These are phyloP conservation scores for Rhizopogon salebrosus DNA, from an alignment of 768 basidiomycete genomes.

Conservation along the genomic window DNA sequence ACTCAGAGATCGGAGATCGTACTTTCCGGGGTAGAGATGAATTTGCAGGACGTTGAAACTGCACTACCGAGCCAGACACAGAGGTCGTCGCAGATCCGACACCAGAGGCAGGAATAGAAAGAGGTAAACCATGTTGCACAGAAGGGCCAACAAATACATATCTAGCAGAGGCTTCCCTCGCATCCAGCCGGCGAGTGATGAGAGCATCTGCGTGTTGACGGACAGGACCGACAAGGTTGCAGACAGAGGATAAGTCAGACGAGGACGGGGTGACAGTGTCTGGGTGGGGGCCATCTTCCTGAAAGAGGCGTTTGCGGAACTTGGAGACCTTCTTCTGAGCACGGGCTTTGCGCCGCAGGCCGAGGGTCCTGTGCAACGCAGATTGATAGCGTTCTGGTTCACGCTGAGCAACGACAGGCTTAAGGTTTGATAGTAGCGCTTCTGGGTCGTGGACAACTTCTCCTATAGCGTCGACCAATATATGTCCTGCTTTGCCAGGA, in stretches of 20 bases:
- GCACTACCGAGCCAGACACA: slow-evolving; percentile 17
- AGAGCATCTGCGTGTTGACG: slow-evolving; percentile 34
- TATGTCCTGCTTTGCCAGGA: slow-evolving; percentile 34
- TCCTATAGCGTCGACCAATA: slow-evolving; percentile 38
- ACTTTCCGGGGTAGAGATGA: slow-evolving; percentile 11
- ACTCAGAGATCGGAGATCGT: slow-evolving; percentile 15
- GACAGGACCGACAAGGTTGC: slow-evolving; percentile 17
- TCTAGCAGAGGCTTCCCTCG: slow-evolving; percentile 13
- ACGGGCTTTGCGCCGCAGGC: slow-evolving; percentile 38
- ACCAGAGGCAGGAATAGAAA: slow-evolving; percentile 15
- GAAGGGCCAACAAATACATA: slow-evolving; percentile 16
- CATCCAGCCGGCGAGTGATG: slow-evolving; percentile 18
- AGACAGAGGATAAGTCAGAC: slow-evolving; percentile 26
- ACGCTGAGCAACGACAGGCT: slow-evolving; percentile 30
- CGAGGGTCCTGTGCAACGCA: slow-evolving; percentile 40
- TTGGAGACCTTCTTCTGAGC: slow-evolving; percentile 38
- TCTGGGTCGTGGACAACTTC: slow-evolving; percentile 33
- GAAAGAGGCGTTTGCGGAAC: slow-evolving; percentile 42
- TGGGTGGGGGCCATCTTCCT: slow-evolving; percentile 21
- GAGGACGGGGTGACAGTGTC: slow-evolving; percentile 23
- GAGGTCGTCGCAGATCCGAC: slow-evolving; percentile 6
- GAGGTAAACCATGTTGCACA: slow-evolving; percentile 6
- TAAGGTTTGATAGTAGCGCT: slow-evolving; percentile 39
- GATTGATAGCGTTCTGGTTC: slow-evolving; percentile 40
- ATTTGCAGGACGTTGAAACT: slow-evolving; percentile 11